phyloP scores from a whole-genome alignment of 2,329 filamentous ascomycete genomes.

The Hypoxylon sp. region DNA sequence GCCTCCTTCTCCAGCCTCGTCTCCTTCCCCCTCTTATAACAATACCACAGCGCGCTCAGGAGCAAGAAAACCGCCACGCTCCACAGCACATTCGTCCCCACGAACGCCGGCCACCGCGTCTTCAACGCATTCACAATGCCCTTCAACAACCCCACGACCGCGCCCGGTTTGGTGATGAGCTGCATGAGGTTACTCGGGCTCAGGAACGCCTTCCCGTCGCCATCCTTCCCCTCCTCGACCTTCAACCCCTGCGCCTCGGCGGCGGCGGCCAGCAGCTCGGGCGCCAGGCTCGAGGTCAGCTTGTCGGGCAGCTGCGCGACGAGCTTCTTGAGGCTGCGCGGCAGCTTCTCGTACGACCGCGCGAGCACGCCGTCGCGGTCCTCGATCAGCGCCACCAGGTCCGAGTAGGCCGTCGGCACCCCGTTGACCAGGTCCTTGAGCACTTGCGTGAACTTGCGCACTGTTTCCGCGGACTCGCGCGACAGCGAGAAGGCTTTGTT shows the following conservation, averaged over 20 bases:
- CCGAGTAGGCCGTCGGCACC: slow-evolving; percentile 91
- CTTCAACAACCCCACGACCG: slow-evolving; percentile 84
- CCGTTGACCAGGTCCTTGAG: slow-evolving; percentile 94
- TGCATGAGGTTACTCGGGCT: slow-evolving; percentile 81
- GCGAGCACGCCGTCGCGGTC: slow-evolving; percentile 73
- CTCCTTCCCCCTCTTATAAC: slow-evolving; percentile 93
- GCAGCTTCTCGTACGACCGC: slow-evolving; percentile 76
- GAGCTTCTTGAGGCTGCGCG: slow-evolving; percentile 85
- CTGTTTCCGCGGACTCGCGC: slow-evolving; percentile 85
- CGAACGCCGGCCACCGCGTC: slow-evolving; percentile 88
- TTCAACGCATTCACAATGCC: slow-evolving; percentile 93
- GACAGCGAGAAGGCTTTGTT: slow-evolving; percentile 88
- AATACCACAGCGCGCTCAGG: slow-evolving; percentile 97
- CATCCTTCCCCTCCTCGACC: slow-evolving; percentile 66
- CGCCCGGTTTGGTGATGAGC: slow-evolving; percentile 87
- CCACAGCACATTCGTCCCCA: slow-evolving; percentile 93
- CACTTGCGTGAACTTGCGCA: slow-evolving; percentile 87
- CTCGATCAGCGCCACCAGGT: slow-evolving; percentile 77
- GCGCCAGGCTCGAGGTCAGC: slow-evolving; percentile 80
- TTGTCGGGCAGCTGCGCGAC: slow-evolving; percentile 88
- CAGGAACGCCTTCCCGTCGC: slow-evolving; percentile 75
- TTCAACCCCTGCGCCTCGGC: slow-evolving; percentile 78
- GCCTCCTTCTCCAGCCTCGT: slow-evolving; percentile 78
- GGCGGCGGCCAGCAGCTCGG: slow-evolving; percentile 85
- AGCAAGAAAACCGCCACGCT: slow-evolving; percentile 89